Conservation (phyloP, 1,139 yeast species). For the Candida sp. region DNA sequence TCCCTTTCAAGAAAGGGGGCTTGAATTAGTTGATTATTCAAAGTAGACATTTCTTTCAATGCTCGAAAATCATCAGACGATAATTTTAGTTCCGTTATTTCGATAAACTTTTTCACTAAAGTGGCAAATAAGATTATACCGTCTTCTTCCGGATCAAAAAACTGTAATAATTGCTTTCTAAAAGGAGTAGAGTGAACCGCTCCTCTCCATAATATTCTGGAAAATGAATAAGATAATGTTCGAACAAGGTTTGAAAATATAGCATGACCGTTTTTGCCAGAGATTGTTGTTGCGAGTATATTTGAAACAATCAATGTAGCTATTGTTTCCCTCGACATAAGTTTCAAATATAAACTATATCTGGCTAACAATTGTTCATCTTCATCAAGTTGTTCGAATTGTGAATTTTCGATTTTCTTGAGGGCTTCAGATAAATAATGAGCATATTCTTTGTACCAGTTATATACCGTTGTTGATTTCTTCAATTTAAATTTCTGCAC, state of each 20-base stretch:
- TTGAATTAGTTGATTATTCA: slow-evolving; percentile 7
- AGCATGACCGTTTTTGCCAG: slow-evolving; percentile 14
- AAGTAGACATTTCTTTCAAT: neutral
- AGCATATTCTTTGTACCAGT: slow-evolving; percentile 12
- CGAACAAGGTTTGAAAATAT: slow-evolving; percentile 14
- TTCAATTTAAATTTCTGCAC: slow-evolving; percentile 1
- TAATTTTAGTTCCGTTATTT: slow-evolving; percentile 15
- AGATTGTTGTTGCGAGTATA: slow-evolving; percentile 17
- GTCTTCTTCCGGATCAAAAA: slow-evolving; percentile 16
- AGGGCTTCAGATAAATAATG: slow-evolving; percentile 4
- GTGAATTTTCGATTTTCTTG: slow-evolving; percentile 3
- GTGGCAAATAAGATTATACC: slow-evolving; percentile 18
- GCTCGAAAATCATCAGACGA: slow-evolving; percentile 8
- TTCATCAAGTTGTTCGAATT: slow-evolving; percentile 1
- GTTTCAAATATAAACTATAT: slow-evolving; percentile 14
- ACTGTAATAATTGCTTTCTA: slow-evolving; percentile 8
- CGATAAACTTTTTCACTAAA: slow-evolving; percentile 18
- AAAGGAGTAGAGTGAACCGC: slow-evolving; percentile 5
- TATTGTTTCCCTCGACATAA: slow-evolving; percentile 16
- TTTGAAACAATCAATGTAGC: slow-evolving; percentile 18
- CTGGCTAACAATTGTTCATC: slow-evolving; percentile 13
- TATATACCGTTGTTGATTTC: slow-evolving; percentile 9
- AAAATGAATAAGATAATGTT: slow-evolving; percentile 11
- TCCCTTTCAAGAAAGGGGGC: slow-evolving; percentile 1
- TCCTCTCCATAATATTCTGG: slow-evolving; percentile 12